Conservation (phyloP, 75 land plant genomes). For the Pseudotsuga menziesii region DNA sequence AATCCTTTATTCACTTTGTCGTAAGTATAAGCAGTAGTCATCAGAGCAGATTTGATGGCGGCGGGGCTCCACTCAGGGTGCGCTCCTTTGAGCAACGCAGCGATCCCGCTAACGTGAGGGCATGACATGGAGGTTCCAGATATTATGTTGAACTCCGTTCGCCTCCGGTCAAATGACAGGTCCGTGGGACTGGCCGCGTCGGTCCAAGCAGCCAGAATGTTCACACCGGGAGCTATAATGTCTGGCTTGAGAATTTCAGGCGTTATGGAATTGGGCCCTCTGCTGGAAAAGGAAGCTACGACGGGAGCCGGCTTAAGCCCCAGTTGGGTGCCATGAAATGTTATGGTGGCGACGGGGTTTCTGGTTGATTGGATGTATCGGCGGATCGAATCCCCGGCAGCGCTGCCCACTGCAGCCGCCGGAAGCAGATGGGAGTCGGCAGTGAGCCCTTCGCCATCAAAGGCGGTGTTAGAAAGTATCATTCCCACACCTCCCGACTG, state of each 20-base stretch:
- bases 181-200: slow-evolving; percentile 53
- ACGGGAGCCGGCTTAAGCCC: slow-evolving; percentile 74
- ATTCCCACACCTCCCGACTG: slow-evolving; percentile 72
- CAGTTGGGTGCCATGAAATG: slow-evolving; percentile 56
- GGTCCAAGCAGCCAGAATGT: slow-evolving; percentile 82
- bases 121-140: slow-evolving; percentile 97
- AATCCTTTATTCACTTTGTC: slow-evolving; percentile 28
- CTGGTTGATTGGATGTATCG: slow-evolving; percentile 40
- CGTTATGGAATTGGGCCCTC: slow-evolving; percentile 67
- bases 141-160: slow-evolving; percentile 65
- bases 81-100: slow-evolving; percentile 63
- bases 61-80: slow-evolving; percentile 88
- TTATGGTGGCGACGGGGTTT: slow-evolving; percentile 44
- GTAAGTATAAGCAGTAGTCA: slow-evolving; percentile 68
- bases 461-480: slow-evolving; percentile 62
- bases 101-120: slow-evolving; percentile 86
- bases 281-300: slow-evolving; percentile 77
- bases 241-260: slow-evolving; percentile 73
- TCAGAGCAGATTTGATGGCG: slow-evolving; percentile 78
- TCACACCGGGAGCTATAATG: slow-evolving; percentile 80
- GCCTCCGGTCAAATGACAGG: slow-evolving; percentile 37
- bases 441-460: slow-evolving; percentile 67
- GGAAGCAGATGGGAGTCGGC: slow-evolving; percentile 78
- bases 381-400: slow-evolving; percentile 44
- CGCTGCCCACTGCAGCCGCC: slow-evolving; percentile 44